Percentiles rank a stretch among this genome's conserved stretches.
Evolutionary conservation across 441 rosid genomes (phyloP).

Genomic region (Breynia disticha): DNA sequence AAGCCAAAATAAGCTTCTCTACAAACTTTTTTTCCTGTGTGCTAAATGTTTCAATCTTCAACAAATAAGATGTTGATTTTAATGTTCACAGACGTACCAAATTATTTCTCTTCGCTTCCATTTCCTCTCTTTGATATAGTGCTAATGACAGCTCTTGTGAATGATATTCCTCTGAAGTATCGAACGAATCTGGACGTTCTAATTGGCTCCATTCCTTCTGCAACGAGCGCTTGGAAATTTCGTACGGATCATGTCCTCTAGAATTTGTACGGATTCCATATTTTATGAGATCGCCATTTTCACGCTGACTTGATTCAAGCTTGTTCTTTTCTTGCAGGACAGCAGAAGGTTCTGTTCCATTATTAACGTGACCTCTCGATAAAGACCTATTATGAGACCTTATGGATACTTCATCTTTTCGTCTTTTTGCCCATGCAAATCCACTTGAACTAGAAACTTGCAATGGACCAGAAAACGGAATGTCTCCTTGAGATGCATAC

Average conservation of each 20-base stretch:
- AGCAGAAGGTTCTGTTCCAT: constrained; percentile 40
- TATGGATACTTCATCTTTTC: constrained; percentile 36
- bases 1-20: background rate
- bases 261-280: background rate
- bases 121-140: constrained; percentile 61
- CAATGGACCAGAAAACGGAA: constrained; percentile 35
- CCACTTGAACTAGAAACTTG: constrained; percentile 54
- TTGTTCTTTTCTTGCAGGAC: constrained; percentile 36
- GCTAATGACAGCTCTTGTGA: constrained; percentile 78
- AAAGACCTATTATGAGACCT: constrained; percentile 55
- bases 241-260: constrained; percentile 31
- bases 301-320: constrained; percentile 38
- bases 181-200: constrained; percentile 82
- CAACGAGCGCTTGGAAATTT: constrained; percentile 46
- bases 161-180: constrained; percentile 70
- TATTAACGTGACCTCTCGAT: constrained; percentile 53
- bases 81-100: constrained; percentile 48
- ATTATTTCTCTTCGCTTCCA: constrained; percentile 52
- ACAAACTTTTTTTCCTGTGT: background rate
- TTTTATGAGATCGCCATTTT: constrained; percentile 25
- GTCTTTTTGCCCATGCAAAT: constrained; percentile 68
- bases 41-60: background rate
- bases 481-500: constrained; percentile 45
- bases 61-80: constrained; percentile 8
- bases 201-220: constrained; percentile 70